Evolutionary conservation across 176 grass and related monocot genomes (phyloP), one percentile per base, ranked within the genome.

Genomic region (Ensete ventricosum): DNA sequence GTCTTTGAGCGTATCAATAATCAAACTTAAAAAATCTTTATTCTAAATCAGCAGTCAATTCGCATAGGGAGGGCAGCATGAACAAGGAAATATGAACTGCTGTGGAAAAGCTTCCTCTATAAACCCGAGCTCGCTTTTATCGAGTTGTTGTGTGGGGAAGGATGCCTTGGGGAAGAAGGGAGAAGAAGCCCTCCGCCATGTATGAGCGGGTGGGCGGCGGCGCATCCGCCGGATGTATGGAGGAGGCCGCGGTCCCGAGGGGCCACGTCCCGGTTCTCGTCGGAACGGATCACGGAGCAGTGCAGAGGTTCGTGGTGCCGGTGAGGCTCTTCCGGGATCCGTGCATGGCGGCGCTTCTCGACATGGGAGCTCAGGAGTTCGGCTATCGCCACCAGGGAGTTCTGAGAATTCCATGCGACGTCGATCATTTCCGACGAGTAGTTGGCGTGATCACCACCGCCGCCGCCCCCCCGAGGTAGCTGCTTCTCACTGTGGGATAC

Each of bases 231-330:
- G 72, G 0, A 19, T 52, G 16, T 19, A 20, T 3, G 19, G 10
- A 4, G 29, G 17, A 10, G 29, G 17, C 5, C 2, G 20, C 14
- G 54, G 75, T 77, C 21, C 29, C 16, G 58, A 19, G 43, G 14
- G 81, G 87, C 4, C 81, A 83, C 8, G 73, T 86, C 11, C 81
- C 77, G 16, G 25, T 81, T 68, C 53, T 86, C 1, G 77, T 81
- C 19, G 62, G 80, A 11, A 54, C 55, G 8, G 53, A 0, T 6
- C 53, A 49, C 14, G 19, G 23, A 2, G 20, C 8, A 8, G 78
- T 57, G 50, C 75, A 96, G 78, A 85, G 80, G 5, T 73, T 96
- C 71, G n/a, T 83, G 77, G 86, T 96, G 72, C 89, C 81, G 6
- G 85, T 84, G 27, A 69, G 58, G 53, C 74, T 87, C n/a, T 82